Conservation (phyloP, 164 flowering plant species). For the Macadamia tetraphylla region DNA sequence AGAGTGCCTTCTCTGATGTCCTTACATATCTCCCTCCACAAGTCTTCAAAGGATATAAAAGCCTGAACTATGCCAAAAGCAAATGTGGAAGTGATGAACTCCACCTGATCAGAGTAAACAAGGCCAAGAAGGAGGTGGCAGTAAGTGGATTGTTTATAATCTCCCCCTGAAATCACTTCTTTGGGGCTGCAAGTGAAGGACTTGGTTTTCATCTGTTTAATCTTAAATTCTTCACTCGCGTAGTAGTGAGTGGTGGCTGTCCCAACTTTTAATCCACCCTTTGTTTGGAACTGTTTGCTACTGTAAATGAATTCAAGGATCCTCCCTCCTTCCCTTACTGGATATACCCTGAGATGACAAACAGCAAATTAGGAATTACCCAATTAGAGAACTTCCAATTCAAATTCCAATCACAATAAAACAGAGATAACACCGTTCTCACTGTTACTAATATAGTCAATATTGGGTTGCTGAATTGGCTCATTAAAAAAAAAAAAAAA, state of each 20-base stretch:
- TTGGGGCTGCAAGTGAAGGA: conserved; percentile 82
- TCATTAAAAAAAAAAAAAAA: too few species aligned
- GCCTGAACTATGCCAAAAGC: conserved; percentile 74
- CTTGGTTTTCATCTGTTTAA: conserved; percentile 58
- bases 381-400: too few species aligned
- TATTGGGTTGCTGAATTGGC: too few species aligned
- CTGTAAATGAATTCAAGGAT: conserved; percentile 80
- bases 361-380: too few species aligned
- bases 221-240: conserved; percentile 68
- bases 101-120: conserved; percentile 42
- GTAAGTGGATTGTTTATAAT: conserved; percentile 69
- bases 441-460: too few species aligned
- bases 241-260: conserved; percentile 88
- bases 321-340: conserved; percentile 60
- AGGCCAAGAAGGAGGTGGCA: conserved; percentile 89
- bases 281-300: conserved; percentile 63
- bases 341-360: conserved; percentile 44
- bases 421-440: too few species aligned
- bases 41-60: conserved; percentile 51
- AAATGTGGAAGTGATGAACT: conserved; percentile 80
- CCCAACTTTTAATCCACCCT: conserved; percentile 62
- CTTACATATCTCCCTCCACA: conserved; percentile 55
- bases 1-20: conserved; percentile 62
- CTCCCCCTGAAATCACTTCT: conserved; percentile 66
- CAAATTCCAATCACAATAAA: too few species aligned